Evolutionary conservation across 352 stramenopile genomes (phyloP), one percentile per base, ranked within the genome.

Genomic region (Pythium sp.): DNA sequence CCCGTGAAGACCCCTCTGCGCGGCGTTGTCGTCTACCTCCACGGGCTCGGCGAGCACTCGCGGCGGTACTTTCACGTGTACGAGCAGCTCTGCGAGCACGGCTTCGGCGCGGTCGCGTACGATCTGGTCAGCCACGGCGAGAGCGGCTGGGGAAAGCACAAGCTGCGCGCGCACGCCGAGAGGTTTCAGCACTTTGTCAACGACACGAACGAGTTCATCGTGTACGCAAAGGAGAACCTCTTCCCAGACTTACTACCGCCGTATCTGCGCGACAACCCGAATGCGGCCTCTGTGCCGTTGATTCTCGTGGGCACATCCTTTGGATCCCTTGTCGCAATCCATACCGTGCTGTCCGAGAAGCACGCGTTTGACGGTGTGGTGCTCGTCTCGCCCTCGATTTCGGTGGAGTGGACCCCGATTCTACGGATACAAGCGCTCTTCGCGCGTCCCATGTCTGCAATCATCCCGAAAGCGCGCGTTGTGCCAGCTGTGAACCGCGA

Each of bases 401-500:
- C 26, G 26, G 32, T 67, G 3, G 51, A 67, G 32, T 67, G 61
- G 61, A 58, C 46, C 0, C 43, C 46, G 12, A 14, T 67, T 0
- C 47, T 67, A 9, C 61, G 61, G 36, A 55, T 64, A 12, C 58
- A 64, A 30, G 18, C 53, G 20, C 9, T 61, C 30, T 30, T 68
- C 14, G 63, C 41, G 7, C 43, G 65, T 24, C 46, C 70, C 69
- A n/a, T 75, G n/a, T 59, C 69, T 2, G 55, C 24, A 46, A 28
- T 73, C 1, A 41, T 74, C 7, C 75, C 75, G 2, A 69, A 67
- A 24, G 59, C 57, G 12, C 69, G 68, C 14, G 67, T 76, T 20
- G 67, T 82, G 3, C 75, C 70, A 0, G 72, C 69, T 11, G 65
- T 76, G 63, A 80, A 82, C 26, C 49, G 69, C 15, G 66, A 76